phyloP scores from a whole-genome alignment of 2,329 filamentous ascomycete genomes.

The Alternaria consortialis region DNA sequence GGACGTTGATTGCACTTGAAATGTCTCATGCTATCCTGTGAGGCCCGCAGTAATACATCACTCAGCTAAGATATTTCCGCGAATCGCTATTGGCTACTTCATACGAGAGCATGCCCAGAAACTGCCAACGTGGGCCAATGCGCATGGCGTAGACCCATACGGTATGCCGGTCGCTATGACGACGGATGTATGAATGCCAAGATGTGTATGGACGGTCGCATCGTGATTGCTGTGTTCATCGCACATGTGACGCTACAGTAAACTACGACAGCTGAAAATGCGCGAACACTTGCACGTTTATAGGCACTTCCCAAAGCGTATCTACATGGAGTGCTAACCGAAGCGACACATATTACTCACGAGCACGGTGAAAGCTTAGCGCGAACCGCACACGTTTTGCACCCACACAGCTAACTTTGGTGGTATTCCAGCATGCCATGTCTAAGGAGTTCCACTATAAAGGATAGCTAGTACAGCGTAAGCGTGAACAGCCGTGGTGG shows the following conservation, averaged over 20 bases:
- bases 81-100: neutral
- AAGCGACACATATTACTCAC: slow-evolving; percentile 1
- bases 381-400: neutral
- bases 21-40: neutral
- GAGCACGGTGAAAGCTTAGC: slow-evolving; percentile 19
- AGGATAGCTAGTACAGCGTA: slow-evolving; percentile 1
- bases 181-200: slow-evolving; percentile 11
- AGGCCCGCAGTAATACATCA: neutral
- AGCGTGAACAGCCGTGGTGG: slow-evolving; percentile 2
- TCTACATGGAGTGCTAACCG: neutral
- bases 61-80: neutral
- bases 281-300: neutral
- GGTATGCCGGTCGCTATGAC: slow-evolving; percentile 17
- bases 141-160: neutral
- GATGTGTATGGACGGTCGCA: slow-evolving; percentile 2
- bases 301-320: neutral
- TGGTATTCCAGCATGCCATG: neutral
- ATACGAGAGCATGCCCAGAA: slow-evolving; percentile 1
- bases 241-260: neutral
- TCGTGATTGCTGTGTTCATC: neutral
- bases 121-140: slow-evolving; percentile 23
- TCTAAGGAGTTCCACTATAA: slow-evolving; percentile 2
- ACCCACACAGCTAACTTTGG: neutral
- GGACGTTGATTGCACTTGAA: neutral
- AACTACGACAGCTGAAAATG: neutral